Base-by-base conservation (phyloP, 495 filamentous ascomycete species). In the Xylaria castorea region DNA sequence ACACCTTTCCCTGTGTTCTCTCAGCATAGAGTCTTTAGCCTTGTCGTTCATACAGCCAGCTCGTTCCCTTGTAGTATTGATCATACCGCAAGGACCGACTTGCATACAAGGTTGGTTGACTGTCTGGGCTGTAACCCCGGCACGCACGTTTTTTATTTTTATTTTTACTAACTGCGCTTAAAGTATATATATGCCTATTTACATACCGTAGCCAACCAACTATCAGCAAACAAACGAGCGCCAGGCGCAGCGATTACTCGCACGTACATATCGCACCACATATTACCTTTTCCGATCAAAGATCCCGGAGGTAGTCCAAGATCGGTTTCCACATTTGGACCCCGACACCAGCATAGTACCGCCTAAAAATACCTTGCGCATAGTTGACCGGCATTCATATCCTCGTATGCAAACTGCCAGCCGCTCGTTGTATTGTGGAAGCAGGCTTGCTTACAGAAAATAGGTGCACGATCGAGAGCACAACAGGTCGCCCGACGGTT, bases 251-350 rank as follows among this genome's bases (percentile, higher is more conserved):
- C 40, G 38, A 72, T 48, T 30, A 61, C 63, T 58, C 63, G 55
- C 70, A 61, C 69, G 53, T 72, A 72, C 53, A 72, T 72, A 72
- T 48, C 25, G 70, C 38, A 66, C n/a, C 53, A 34, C 51, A 67
- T 60, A 51, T 66, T 42, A 51, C 46, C 50, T 34, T 48, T 57
- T 58, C 61, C 40, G 63, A 67, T 44, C 63, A 38, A 48, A 67
- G 25, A 51, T 66, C 51, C 62, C 40, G 50, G 22, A 12, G 50
- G 61, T 34, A 64, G 70, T 55, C 50, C 22, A 65, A 48, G 70
- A 60, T 65, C 38, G 63, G 22, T 50, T 53, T 67, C 62, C 55
- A 53, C 40, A 53, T 36, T 66, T 67, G 51, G 46, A 61, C 27
- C 40, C 58, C 38, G 53, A 32, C 38, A 61, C 30, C 53, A 58